Evolutionary conservation across 768 basidiomycete species (phyloP).

Genomic region (Collybiopsis luxurians): DNA sequence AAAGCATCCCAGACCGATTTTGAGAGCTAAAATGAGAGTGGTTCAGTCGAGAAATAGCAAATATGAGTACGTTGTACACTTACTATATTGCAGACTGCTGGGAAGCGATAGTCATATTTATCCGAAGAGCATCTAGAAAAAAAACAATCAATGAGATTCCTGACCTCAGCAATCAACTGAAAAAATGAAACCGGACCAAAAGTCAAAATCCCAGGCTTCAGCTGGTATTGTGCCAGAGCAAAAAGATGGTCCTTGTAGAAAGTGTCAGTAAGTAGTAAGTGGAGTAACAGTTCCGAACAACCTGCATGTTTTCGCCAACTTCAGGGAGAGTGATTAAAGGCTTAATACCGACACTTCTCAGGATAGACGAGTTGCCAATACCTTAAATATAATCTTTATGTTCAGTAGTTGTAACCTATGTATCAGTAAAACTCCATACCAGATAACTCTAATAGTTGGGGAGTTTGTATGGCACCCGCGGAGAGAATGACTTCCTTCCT

Average conservation of each 20-base stretch:
- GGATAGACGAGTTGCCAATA: background rate
- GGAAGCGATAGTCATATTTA: background rate
- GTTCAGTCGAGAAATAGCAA: background rate
- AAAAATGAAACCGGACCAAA: too few species aligned
- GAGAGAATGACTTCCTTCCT: background rate
- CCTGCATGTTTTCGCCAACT: slow-evolving; percentile 1
- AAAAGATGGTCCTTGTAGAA: background rate
- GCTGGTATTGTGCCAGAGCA: background rate
- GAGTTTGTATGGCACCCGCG: background rate
- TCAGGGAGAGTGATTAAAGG: background rate
- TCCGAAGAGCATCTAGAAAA: background rate
- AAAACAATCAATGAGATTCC: background rate
- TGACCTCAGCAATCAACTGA: background rate
- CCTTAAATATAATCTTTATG: background rate
- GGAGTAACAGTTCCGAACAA: background rate
- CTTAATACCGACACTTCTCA: background rate
- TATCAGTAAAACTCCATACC: background rate
- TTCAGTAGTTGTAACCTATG: background rate
- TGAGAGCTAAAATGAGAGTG: background rate
- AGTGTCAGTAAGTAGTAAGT: background rate
- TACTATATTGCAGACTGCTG: background rate
- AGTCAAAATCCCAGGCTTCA: background rate
- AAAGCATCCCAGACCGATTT: background rate
- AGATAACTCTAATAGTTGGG: background rate
- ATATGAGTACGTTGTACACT: background rate